phyloP scores from a whole-genome alignment of 2,329 filamentous ascomycete genomes.

The Aspergillus melleus region DNA sequence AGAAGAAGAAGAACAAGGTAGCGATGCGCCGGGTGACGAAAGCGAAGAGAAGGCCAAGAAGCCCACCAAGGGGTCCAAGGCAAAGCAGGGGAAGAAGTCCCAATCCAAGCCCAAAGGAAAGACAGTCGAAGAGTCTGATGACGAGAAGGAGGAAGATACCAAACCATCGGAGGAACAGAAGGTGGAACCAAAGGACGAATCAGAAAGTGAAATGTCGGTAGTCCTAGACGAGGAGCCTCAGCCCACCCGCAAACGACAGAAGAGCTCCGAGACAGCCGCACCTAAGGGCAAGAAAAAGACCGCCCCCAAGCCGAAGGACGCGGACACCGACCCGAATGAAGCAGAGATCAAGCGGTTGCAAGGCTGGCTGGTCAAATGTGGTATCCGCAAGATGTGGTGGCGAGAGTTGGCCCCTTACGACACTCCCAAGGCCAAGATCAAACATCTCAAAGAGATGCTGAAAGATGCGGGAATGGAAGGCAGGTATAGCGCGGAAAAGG shows the following conservation, averaged over 20 bases:
- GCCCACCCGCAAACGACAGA: constrained; percentile 54
- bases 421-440: constrained; percentile 75
- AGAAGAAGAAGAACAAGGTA: constrained; percentile 9
- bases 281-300: constrained; percentile 35
- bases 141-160: constrained; percentile 11
- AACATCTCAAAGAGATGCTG: constrained; percentile 76
- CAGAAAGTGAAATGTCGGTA: constrained; percentile 68
- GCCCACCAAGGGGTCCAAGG: constrained; percentile 10
- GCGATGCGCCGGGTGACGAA: constrained; percentile 14
- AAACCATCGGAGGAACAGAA: constrained; percentile 21
- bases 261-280: constrained; percentile 26
- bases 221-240: constrained; percentile 74
- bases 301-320: constrained; percentile 44
- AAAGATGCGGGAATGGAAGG: constrained; percentile 83
- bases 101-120: constrained; percentile 13
- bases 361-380: constrained; percentile 83
- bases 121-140: constrained; percentile 14
- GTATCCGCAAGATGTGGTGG: constrained; percentile 87
- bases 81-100: constrained; percentile 7
- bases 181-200: constrained; percentile 47
- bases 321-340: constrained; percentile 62
- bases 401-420: constrained; percentile 76
- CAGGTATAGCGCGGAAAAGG: constrained; percentile 80
- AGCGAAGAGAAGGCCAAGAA: constrained; percentile 23
- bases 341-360: constrained; percentile 87